These are phyloP conservation scores for Fusarium sp. DNA, from an alignment of 2,329 filamentous ascomycete genomes.

Conservation along the genomic window DNA sequence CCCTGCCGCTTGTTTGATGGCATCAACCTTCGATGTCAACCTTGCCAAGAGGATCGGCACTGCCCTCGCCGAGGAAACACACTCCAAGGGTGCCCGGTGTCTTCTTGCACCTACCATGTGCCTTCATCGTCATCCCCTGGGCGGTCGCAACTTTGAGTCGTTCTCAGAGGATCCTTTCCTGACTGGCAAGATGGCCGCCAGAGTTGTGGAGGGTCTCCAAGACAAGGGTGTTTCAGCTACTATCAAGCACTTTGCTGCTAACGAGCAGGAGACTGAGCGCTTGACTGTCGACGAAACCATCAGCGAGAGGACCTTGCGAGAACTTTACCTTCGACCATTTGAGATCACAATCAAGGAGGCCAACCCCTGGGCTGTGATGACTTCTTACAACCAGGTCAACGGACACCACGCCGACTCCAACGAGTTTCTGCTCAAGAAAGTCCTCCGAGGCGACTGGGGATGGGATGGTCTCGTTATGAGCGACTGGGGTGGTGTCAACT, in stretches of 20 bases:
- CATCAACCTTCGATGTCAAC: constrained; percentile 70
- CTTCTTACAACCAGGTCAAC: constrained; percentile 52
- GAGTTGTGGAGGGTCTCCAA: constrained; percentile 52
- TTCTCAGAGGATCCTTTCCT: constrained; percentile 42
- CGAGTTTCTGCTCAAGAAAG: constrained; percentile 42
- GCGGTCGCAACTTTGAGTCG: constrained; percentile 44
- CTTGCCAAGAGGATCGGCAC: constrained; percentile 67
- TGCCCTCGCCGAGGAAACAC: constrained; percentile 64
- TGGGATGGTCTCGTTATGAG: constrained; percentile 50
- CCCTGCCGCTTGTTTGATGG: constrained; percentile 54
- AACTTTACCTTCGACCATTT: constrained; percentile 51
- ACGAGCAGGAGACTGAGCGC: constrained; percentile 49
- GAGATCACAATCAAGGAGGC: constrained; percentile 53
- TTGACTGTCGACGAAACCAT: constrained; percentile 44
- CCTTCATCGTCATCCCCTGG: constrained; percentile 41
- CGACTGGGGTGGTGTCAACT: constrained; percentile 53
- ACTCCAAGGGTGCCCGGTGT: constrained; percentile 75
- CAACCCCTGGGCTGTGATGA: constrained; percentile 52
- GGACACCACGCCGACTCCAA: constrained; percentile 48
- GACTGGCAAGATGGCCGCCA: constrained; percentile 42
- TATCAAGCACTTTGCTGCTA: constrained; percentile 58
- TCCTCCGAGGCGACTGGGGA: constrained; percentile 57
- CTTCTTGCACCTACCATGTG: constrained; percentile 55
- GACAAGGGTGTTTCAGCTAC: constrained; percentile 52
- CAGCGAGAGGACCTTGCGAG: constrained; percentile 39